phyloP scores from a whole-genome alignment of 805 yeast genomes.

The Pichia paraexigua region DNA sequence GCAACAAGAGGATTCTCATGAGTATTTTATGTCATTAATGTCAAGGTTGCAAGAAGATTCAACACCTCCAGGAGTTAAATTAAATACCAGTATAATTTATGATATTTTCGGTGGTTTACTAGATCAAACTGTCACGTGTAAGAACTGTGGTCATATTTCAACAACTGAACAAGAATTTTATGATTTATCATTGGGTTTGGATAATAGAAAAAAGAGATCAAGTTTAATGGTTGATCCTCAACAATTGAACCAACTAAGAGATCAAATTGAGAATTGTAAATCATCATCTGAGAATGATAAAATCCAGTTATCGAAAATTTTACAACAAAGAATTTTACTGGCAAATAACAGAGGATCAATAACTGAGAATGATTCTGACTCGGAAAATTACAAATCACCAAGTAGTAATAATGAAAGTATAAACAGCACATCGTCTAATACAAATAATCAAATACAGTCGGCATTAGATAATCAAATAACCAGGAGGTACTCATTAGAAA shows the following conservation, averaged over 20 bases:
- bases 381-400: constrained; percentile 18
- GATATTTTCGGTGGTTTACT: constrained; percentile 92
- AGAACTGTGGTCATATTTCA: constrained; percentile 72
- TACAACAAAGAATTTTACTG: constrained; percentile 23
- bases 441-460: neutral
- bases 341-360: constrained; percentile 19
- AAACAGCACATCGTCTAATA: neutral
- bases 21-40: constrained; percentile 88
- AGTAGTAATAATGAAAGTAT: constrained; percentile 5
- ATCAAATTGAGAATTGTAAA: constrained; percentile 23
- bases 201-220: constrained; percentile 38
- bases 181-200: constrained; percentile 79
- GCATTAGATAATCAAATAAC: neutral
- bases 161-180: constrained; percentile 89
- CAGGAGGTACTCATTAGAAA: constrained; percentile 52
- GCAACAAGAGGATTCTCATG: constrained; percentile 98
- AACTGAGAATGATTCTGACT: neutral
- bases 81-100: constrained; percentile 74
- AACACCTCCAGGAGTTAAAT: constrained; percentile 81
- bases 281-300: constrained; percentile 18
- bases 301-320: constrained; percentile 21
- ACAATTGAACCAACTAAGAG: constrained; percentile 21
- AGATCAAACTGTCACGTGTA: constrained; percentile 79
- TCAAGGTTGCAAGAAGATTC: constrained; percentile 86
- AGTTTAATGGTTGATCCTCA: constrained; percentile 23